phyloP scores from a whole-genome alignment of 73 alveolate species.

The Symbiodinium pilosum region DNA sequence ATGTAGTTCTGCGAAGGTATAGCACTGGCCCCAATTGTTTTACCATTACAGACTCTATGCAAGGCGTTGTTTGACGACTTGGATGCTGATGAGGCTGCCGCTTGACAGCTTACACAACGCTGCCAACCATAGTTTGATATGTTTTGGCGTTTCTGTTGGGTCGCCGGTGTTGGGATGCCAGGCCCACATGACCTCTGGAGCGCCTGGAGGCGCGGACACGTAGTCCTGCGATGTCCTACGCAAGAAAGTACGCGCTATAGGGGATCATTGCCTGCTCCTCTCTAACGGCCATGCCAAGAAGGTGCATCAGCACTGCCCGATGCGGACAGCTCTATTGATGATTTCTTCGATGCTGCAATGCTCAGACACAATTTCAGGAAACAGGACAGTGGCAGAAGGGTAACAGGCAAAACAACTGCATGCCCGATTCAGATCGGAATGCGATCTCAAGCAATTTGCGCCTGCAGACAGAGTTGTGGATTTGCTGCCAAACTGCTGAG shows the following conservation, averaged over 20 bases:
- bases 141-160: not conserved
- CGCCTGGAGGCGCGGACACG: not conserved
- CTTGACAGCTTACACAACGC: too few species aligned
- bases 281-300: not conserved
- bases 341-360: not conserved
- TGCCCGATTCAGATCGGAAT: too few species aligned
- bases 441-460: too few species aligned
- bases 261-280: too few species aligned
- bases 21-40: not conserved
- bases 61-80: conserved; percentile 71
- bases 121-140: not conserved
- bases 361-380: not conserved
- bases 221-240: too few species aligned
- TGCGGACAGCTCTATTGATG: conserved; percentile 8
- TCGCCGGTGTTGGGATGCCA: not conserved
- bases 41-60: too few species aligned
- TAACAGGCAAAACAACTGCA: too few species aligned
- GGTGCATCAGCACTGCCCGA: not conserved
- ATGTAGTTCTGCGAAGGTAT: not conserved
- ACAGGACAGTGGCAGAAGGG: too few species aligned
- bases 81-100: conserved; percentile 1
- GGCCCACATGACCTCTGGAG: not conserved
- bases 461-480: too few species aligned
- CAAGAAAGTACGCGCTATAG: too few species aligned
- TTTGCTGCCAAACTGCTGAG: too few species aligned